These are phyloP conservation scores for Dothiorella sarmentorum DNA, from an alignment of 2,329 filamentous ascomycete species.

Conservation along the genomic window DNA sequence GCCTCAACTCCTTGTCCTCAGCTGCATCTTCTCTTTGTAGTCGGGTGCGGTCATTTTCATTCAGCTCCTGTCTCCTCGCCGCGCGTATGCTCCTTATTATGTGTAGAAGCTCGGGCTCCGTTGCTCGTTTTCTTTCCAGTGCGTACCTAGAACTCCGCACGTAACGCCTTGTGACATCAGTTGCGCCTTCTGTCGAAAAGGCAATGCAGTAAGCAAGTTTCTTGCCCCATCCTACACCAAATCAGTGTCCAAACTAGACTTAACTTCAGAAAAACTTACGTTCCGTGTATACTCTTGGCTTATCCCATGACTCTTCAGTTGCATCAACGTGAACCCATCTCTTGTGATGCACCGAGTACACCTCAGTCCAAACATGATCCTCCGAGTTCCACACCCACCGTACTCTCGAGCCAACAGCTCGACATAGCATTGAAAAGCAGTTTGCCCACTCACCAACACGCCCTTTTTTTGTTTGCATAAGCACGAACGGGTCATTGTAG, in stretches of 20 bases:
- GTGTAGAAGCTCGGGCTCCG: conserved; percentile 86
- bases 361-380: conserved; percentile 96
- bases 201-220: conserved; percentile 96
- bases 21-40: conserved; percentile 74
- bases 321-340: conserved; percentile 94
- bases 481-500: conserved; percentile 90
- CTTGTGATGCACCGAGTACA: conserved; percentile 89
- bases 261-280: conserved; percentile 46
- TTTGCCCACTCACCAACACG: conserved; percentile 96
- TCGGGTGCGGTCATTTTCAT: too few relatives aligned
- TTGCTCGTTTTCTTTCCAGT: conserved; percentile 68
- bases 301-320: conserved; percentile 94
- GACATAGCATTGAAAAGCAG: conserved; percentile 97
- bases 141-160: conserved; percentile 67
- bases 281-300: conserved; percentile 85
- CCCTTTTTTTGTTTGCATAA: conserved; percentile 80
- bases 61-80: conserved; percentile 83
- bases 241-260: conserved; percentile 19
- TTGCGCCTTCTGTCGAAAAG: conserved; percentile 82
- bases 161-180: conserved; percentile 63
- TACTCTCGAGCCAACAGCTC: conserved; percentile 83
- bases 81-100: conserved; percentile 88
- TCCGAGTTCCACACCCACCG: conserved; percentile 98
- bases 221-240: conserved; percentile 72
- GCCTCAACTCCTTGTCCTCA: conserved; percentile 71